Evolutionary conservation across 345 rosid species (phyloP), one percentile per base, ranked within the genome.

Genomic region (Brassica rapa): DNA sequence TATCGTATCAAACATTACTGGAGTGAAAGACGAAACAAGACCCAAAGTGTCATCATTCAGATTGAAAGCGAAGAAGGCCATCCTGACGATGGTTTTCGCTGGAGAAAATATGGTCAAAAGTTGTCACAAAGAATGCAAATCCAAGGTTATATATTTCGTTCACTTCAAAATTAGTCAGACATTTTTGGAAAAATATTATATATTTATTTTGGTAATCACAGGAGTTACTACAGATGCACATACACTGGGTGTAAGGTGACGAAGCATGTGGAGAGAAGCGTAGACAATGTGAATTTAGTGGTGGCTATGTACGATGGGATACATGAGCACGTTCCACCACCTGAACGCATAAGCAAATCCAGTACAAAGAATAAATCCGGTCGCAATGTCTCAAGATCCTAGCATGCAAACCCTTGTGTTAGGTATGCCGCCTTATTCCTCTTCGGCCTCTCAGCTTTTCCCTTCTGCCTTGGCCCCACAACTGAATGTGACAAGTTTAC

Each of bases 221-320:
- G 79, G 67, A 80, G 79, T 74, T 80, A 80, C 51, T 80, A 39
- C 71, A 80, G 37, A 27, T 80, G 82, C 53, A 80, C 79, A 51
- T 8, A n/a, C 9, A n/a, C 0, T 5, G 25, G 49, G 11, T 74
- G 79, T 66, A 39, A 29, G 0, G 79, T 80, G 71, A 80, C 21
- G 56, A 80, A 80, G 3, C 71, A 16, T 62, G 79, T 80, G 24
- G 79, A 80, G 74, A 80, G 75, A 74, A 79, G 79, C 70, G 49
- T 75, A 62, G 67, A 80, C 12, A 6, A 74, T 29, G 5, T 12
- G 7, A 62, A 8, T 29, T 5, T 68, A 3, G 6, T 74, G 32
- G 65, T 79, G 65, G 39, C 61, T 3, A 37, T 78, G 14, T 79
- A 79, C 33, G 82, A 73, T 46, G 82, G 82, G 30, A 53, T 16